Conservation (phyloP, 805 yeast species). For the Wickerhamomyces kurtzmanii region DNA sequence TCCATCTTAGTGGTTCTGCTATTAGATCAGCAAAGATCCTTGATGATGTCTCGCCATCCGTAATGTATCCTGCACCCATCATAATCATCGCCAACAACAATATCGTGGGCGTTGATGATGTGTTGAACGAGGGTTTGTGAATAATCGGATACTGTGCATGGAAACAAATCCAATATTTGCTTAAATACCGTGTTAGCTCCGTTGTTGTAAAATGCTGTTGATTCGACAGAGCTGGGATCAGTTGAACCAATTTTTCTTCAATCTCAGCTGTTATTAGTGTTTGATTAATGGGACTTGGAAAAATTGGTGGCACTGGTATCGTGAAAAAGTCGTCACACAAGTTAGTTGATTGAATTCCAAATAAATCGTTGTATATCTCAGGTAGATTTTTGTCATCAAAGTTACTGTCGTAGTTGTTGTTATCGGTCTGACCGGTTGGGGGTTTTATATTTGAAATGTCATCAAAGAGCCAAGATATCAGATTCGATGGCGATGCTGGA, state of each 20-base stretch:
- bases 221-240: constrained; percentile 12
- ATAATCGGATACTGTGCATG: constrained; percentile 29
- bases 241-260: constrained; percentile 5
- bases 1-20: constrained; percentile 49
- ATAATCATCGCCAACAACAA: constrained; percentile 45
- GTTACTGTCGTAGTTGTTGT: too few species aligned
- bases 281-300: constrained; percentile 18
- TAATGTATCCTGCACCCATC: too few species aligned
- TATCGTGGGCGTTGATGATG: constrained; percentile 39
- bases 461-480: constrained; percentile 19
- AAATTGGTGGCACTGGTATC: constrained; percentile 19
- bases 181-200: constrained; percentile 10
- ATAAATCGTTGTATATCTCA: constrained; percentile 21
- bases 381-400: too few species aligned
- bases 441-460: constrained; percentile 28
- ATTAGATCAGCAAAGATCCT: constrained; percentile 22
- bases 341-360: constrained; percentile 17
- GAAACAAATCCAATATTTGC: constrained; percentile 17
- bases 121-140: constrained; percentile 35
- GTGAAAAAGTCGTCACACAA: constrained; percentile 15
- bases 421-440: constrained; percentile 48
- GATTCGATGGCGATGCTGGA: constrained; percentile 11
- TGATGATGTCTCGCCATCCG: too few species aligned
- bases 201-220: constrained; percentile 15
- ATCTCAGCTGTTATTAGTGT: constrained; percentile 15